Conservation (phyloP, 2,329 filamentous ascomycete genomes). For the Coniochaeta sp. region DNA sequence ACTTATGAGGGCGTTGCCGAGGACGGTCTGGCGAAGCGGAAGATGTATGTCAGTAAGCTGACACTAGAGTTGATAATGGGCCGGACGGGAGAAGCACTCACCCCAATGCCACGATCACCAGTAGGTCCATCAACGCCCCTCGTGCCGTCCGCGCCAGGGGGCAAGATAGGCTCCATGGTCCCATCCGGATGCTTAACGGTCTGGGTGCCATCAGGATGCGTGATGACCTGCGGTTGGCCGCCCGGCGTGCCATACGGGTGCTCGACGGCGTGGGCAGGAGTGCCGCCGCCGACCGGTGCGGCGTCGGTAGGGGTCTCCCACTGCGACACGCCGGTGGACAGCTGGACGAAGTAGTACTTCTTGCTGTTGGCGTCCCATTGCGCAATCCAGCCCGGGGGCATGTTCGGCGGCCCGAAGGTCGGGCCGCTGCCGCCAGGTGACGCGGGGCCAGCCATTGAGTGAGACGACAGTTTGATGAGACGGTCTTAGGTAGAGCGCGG, state of each 20-base stretch:
- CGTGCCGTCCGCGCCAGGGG: slow-evolving; percentile 25
- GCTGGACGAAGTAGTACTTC: slow-evolving; percentile 67
- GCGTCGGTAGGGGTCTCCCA: slow-evolving; percentile 66
- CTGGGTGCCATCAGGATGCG: slow-evolving; percentile 55
- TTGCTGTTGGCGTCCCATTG: slow-evolving; percentile 59
- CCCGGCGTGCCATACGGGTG: slow-evolving; percentile 55
- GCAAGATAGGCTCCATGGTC: slow-evolving; percentile 51
- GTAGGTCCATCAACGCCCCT: slow-evolving; percentile 33
- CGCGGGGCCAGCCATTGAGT: slow-evolving; percentile 46
- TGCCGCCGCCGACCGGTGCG: slow-evolving; percentile 54
- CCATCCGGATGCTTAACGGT: slow-evolving; percentile 55
- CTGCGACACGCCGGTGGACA: slow-evolving; percentile 64
- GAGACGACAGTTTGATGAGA: not conserved
- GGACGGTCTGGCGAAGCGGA: slow-evolving; percentile 41
- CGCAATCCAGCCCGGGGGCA: slow-evolving; percentile 61
- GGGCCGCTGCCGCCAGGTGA: slow-evolving; percentile 53
- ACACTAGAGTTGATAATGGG: not conserved
- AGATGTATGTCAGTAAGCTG: not conserved
- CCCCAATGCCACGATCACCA: slow-evolving; percentile 57
- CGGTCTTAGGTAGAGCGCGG: not conserved
- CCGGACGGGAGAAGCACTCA: slow-evolving; percentile 32
- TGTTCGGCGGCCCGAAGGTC: slow-evolving; percentile 50
- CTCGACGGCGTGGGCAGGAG: slow-evolving; percentile 39
- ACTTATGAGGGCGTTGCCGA: slow-evolving; percentile 47
- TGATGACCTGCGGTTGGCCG: slow-evolving; percentile 44